These are phyloP conservation scores for Populus nigra DNA, from an alignment of 345 rosid species.

Conservation along the genomic window DNA sequence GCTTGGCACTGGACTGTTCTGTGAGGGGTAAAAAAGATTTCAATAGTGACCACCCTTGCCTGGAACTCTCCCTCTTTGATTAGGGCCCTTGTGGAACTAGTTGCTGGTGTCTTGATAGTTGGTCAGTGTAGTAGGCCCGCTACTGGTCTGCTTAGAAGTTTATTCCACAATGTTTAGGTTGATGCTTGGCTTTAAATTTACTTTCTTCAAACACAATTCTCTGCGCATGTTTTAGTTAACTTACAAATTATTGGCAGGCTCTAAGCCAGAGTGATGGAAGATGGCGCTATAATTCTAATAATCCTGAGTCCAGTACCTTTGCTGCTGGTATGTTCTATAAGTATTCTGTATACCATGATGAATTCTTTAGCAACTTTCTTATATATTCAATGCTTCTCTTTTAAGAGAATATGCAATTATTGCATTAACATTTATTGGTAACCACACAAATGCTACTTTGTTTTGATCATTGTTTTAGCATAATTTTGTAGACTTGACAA, in stretches of 20 bases:
- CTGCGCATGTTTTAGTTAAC: constrained; percentile 14
- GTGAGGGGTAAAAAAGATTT: neutral
- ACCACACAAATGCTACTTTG: neutral
- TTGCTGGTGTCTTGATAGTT: constrained; percentile 16
- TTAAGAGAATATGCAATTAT: neutral
- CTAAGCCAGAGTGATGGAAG: constrained; percentile 94
- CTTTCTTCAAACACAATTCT: constrained; percentile 1
- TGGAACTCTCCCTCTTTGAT: neutral
- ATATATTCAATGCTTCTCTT: neutral
- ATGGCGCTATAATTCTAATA: constrained; percentile 79
- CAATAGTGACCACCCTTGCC: neutral
- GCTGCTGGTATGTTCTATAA: constrained; percentile 68
- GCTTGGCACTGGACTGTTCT: neutral
- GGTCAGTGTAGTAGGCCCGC: neutral
- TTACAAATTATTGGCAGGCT: constrained; percentile 49
- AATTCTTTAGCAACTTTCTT: neutral
- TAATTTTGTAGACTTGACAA: neutral
- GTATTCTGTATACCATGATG: neutral
- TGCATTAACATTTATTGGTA: neutral
- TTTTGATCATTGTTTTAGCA: neutral
- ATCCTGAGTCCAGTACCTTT: constrained; percentile 75
- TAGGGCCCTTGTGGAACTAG: constrained; percentile 12
- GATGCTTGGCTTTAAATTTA: neutral
- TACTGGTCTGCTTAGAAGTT: neutral
- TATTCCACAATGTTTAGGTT: neutral